phyloP scores from a whole-genome alignment of 2,329 filamentous ascomycete species.

The Penicillium corylophilum region DNA sequence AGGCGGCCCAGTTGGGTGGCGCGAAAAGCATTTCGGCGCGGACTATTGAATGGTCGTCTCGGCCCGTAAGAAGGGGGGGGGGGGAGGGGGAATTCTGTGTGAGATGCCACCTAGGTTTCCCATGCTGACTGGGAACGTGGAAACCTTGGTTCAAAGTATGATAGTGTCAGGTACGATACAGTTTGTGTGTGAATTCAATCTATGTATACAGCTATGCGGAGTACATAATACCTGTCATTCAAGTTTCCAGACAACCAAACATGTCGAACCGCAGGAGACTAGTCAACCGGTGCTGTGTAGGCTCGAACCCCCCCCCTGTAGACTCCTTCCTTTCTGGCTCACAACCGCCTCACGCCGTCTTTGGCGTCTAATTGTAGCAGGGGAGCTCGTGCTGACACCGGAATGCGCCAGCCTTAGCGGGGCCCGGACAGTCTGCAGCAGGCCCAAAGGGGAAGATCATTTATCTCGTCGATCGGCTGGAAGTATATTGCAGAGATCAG shows the following conservation, averaged over 20 bases:
- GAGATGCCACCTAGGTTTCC: neutral
- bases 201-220: no score
- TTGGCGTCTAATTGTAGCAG: slow-evolving; percentile 16
- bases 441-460: slow-evolving; percentile 17
- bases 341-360: slow-evolving; percentile 14
- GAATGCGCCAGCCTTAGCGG: slow-evolving; percentile 8
- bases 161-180: neutral
- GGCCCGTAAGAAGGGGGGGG: neutral
- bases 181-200: no score
- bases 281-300: no score
- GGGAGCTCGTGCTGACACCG: slow-evolving; percentile 7
- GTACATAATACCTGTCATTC: no score
- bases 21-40: slow-evolving; percentile 1
- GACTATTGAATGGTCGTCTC: neutral
- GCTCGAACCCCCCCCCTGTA: no score
- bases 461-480: slow-evolving; percentile 11
- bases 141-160: neutral
- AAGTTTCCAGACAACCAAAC: neutral
- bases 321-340: slow-evolving; percentile 8
- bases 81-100: no score
- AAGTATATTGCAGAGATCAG: slow-evolving; percentile 7
- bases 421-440: slow-evolving; percentile 16
- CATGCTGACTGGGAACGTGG: neutral
- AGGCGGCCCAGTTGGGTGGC: slow-evolving; percentile 13
- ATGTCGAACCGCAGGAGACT: neutral